phyloP scores from a whole-genome alignment of 257 asterid species.

The Plantago major region DNA sequence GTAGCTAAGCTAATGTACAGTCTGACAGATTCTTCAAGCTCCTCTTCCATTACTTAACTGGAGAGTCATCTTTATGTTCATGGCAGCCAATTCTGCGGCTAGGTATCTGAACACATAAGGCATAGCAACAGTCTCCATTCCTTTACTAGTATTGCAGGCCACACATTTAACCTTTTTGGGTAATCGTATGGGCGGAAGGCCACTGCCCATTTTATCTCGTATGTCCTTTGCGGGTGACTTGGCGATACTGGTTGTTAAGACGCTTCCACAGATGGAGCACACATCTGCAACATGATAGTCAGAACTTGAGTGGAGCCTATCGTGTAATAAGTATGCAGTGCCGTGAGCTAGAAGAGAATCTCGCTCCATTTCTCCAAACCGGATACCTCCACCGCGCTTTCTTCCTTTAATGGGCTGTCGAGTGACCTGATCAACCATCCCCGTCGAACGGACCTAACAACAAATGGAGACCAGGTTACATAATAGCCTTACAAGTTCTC shows the following conservation, averaged over 20 bases:
- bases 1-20: background rate
- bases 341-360: slow-evolving; percentile 97
- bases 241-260: slow-evolving; percentile 61
- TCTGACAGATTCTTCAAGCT: slow-evolving; percentile 23
- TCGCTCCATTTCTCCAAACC: slow-evolving; percentile 99
- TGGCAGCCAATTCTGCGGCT: slow-evolving; percentile 92
- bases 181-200: slow-evolving; percentile 49
- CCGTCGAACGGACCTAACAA: slow-evolving; percentile 91
- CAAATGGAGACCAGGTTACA: background rate
- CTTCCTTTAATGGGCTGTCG: slow-evolving; percentile 95
- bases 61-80: slow-evolving; percentile 86
- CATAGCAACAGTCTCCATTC: slow-evolving; percentile 98
- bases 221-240: slow-evolving; percentile 44
- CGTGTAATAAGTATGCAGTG: slow-evolving; percentile 87
- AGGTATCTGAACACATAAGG: slow-evolving; percentile 86
- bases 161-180: slow-evolving; percentile 66
- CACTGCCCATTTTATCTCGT: slow-evolving; percentile 33
- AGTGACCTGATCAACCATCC: slow-evolving; percentile 73
- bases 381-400: slow-evolving; percentile 94
- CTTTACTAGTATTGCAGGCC: slow-evolving; percentile 69
- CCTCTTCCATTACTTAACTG: slow-evolving; percentile 51
- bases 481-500: no score
- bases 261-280: slow-evolving; percentile 84
- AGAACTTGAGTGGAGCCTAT: slow-evolving; percentile 88
- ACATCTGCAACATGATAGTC: slow-evolving; percentile 90